Percentiles rank a stretch among this genome's conserved stretches.
Conservation (phyloP, 768 basidiomycete species). For the Podaxis rugospora region DNA sequence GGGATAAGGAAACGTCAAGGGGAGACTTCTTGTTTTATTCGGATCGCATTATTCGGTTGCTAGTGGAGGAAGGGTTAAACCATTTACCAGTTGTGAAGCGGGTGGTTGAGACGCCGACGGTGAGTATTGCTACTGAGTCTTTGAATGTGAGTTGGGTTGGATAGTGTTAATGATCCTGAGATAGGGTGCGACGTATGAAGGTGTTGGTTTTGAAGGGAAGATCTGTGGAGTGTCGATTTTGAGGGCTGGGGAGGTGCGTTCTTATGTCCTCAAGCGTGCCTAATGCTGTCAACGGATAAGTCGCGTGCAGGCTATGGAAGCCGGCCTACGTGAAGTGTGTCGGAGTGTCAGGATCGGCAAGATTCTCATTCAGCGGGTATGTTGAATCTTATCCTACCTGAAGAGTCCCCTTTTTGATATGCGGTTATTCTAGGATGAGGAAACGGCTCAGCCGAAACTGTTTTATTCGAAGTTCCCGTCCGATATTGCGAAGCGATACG, state of each 20-base stretch:
- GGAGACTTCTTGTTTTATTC: conserved; percentile 98
- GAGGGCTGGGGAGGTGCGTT: conserved; percentile 80
- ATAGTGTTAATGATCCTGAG: neutral
- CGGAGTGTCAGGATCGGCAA: conserved; percentile 93
- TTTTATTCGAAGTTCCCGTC: conserved; percentile 93
- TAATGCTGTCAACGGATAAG: no score
- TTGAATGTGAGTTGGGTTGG: neutral
- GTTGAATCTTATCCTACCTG: conserved; percentile 15
- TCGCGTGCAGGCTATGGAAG: conserved; percentile 84
- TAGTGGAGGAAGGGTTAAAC: conserved; percentile 86
- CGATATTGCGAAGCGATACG: conserved; percentile 88
- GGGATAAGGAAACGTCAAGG: conserved; percentile 80
- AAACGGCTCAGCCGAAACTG: conserved; percentile 87
- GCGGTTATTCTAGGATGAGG: conserved; percentile 68
- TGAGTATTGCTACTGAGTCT: conserved; percentile 27
- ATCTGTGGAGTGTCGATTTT: conserved; percentile 96
- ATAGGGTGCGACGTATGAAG: conserved; percentile 79
- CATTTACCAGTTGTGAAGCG: conserved; percentile 71
- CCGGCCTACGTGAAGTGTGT: conserved; percentile 93
- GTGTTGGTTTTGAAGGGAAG: conserved; percentile 93
- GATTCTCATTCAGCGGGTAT: conserved; percentile 92
- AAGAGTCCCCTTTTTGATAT: neutral
- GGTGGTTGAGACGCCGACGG: conserved; percentile 80
- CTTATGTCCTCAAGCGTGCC: neutral
- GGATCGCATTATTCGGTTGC: conserved; percentile 82